Conservation (phyloP, 2,329 filamentous ascomycete genomes). For the Hymenoscyphus scutula region DNA sequence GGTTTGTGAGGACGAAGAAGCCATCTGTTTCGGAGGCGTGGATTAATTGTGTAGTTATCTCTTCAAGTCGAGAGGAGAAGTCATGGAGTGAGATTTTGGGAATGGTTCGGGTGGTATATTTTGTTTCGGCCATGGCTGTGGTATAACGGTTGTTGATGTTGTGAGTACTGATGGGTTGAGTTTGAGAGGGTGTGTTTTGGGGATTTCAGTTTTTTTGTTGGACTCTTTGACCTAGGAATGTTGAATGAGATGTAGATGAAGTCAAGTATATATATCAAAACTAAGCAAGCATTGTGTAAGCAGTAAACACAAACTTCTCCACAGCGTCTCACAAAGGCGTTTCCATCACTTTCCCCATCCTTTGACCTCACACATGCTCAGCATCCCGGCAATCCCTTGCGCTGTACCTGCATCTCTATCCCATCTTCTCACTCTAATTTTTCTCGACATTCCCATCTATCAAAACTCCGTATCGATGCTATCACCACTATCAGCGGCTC, state of each 20-base stretch:
- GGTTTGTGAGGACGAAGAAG: constrained; percentile 56
- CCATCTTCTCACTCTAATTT: not conserved
- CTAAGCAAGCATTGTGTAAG: too few relatives aligned
- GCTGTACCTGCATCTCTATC: not conserved
- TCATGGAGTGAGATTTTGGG: constrained; percentile 51
- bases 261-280: not conserved
- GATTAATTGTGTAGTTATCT: constrained; percentile 52
- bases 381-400: too few relatives aligned
- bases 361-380: not conserved
- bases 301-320: not conserved
- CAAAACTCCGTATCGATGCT: constrained; percentile 1
- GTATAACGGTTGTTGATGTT: not conserved
- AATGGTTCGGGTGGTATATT: constrained; percentile 24
- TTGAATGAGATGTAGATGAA: not conserved
- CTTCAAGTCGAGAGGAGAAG: constrained; percentile 51
- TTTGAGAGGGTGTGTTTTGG: not conserved
- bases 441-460: not conserved
- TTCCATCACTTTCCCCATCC: not conserved
- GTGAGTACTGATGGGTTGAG: not conserved
- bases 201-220: too few relatives aligned
- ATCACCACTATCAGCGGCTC: constrained; percentile 8
- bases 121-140: constrained; percentile 10
- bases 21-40: constrained; percentile 55
- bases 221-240: not conserved
- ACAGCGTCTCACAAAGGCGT: not conserved